Evolutionary conservation across 768 basidiomycete species (phyloP), one percentile per base, ranked within the genome.

Genomic region (Tephrocybe sp.): DNA sequence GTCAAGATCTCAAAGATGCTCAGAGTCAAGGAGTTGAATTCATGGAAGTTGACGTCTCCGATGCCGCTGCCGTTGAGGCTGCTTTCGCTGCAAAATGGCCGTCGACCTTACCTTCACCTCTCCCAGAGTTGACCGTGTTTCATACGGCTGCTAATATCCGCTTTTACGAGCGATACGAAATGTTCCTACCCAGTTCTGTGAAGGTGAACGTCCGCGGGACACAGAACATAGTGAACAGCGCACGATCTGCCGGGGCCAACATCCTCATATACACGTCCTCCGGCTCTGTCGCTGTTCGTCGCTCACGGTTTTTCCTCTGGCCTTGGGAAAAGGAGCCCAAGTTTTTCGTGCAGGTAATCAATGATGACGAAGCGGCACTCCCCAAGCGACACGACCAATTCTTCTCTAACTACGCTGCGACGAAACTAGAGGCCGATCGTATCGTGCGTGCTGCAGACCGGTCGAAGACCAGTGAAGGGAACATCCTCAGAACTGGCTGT

Each of bases 61-160:
- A 87, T 49, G 63, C 68, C 3, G 63, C 58, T 9, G 76, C 82
- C 0, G 77, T 89, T 14, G 66, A 78, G 11, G 73, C 71, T 1
- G 87, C 86, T 0, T 89, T 91, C 68, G 70, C 60, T 17, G 76
- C 79, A 3, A 75, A 85, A 0, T 91, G 89, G 89, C 76, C 79
- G 1, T 56, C 60, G n/a, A 33, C 56, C 2, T 23, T 54, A 1
- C 22, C 50, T 5, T 48, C 52, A 13, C 60, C 60, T 10, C 57
- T 48, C 6, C 49, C 70, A 1, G 72, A 74, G 46, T 67, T 85
- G 17, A 87, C 88, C 0, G 77, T 91, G 8, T 87, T 89, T 64
- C 87, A 90, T 61, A 85, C 85, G 17, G 88, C 84, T 0, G 85
- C 89, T 14, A 86, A 77, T 56, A 89, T 90, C 55, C 85, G 87